A percentile compares a stretch with the other conserved stretches of the same genome.
Conservation (phyloP, 129 eudicot species). For the Erigeron canadensis region DNA sequence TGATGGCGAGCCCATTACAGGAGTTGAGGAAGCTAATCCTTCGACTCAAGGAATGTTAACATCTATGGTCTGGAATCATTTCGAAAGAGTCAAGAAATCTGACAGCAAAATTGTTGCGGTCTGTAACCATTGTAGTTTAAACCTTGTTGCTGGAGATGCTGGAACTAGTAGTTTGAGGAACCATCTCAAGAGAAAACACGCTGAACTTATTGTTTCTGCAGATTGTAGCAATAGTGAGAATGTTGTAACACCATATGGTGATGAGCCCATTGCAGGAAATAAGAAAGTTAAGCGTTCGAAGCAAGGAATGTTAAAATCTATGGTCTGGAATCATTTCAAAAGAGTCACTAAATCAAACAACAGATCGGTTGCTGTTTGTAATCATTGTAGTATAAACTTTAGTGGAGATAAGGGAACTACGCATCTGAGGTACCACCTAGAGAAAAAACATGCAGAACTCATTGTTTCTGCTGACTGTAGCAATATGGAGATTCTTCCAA, state of each 20-base stretch:
- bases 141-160: slow-evolving; percentile 13
- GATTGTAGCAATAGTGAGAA: too few relatives aligned
- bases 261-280: too few relatives aligned
- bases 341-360: too few relatives aligned
- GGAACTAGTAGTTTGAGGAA: slow-evolving; percentile 23
- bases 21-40: slow-evolving; percentile 13
- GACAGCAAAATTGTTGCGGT: slow-evolving; percentile 19
- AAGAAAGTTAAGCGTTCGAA: too few relatives aligned
- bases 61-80: slow-evolving; percentile 29
- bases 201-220: not conserved
- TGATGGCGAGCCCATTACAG: not conserved
- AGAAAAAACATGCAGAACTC: slow-evolving; percentile 2
- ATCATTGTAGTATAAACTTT: too few relatives aligned
- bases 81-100: slow-evolving; percentile 6
- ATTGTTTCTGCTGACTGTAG: not conserved
- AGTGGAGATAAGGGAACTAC: too few relatives aligned
- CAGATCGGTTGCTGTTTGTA: too few relatives aligned
- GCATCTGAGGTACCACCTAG: too few relatives aligned
- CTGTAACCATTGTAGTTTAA: slow-evolving; percentile 25
- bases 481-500: not conserved
- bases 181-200: slow-evolving; percentile 26
- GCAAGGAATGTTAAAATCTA: too few relatives aligned
- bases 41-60: not conserved
- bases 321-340: too few relatives aligned
- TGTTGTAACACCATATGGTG: too few relatives aligned